Conservation (phyloP, 2,329 filamentous ascomycete species). For the Saccharata proteae region DNA sequence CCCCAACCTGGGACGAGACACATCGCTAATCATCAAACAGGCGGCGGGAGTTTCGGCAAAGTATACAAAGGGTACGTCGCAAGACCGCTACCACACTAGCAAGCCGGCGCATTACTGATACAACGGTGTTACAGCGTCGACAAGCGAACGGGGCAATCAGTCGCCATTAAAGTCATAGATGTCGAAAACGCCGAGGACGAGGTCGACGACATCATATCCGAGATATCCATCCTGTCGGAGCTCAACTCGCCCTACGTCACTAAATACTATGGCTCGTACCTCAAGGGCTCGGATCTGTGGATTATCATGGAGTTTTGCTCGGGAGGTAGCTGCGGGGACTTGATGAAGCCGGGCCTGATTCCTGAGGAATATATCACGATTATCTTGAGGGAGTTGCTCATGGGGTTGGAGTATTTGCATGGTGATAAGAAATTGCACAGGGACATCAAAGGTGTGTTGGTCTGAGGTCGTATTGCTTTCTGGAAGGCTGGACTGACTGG, state of each 20-base stretch:
- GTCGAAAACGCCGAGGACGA: constrained; percentile 98
- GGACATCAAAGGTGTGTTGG: constrained; percentile 72
- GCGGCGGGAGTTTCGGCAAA: constrained; percentile 94
- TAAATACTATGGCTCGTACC: constrained; percentile 93
- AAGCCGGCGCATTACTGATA: constrained; percentile 2
- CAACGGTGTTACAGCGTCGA: constrained; percentile 52
- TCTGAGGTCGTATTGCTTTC: not conserved
- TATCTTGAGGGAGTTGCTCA: constrained; percentile 76
- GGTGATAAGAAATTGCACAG: constrained; percentile 91
- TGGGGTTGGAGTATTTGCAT: constrained; percentile 87
- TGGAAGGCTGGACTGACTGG: not conserved
- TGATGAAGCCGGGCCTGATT: constrained; percentile 88
- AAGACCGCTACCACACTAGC: not conserved
- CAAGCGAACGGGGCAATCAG: constrained; percentile 81
- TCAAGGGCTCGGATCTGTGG: constrained; percentile 94
- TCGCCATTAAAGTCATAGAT: constrained; percentile 97
- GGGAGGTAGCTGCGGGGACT: constrained; percentile 86
- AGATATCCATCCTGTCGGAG: constrained; percentile 94
- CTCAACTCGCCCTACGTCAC: constrained; percentile 94
- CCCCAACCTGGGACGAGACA: not conserved
- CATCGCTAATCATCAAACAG: constrained; percentile 34
- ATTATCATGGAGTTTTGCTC: constrained; percentile 99
- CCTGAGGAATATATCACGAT: constrained; percentile 95
- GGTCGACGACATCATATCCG: constrained; percentile 97
- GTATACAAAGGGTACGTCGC: constrained; percentile 81